Conservation (phyloP, 2,329 filamentous ascomycete species). For the Lecanosticta acicola region DNA sequence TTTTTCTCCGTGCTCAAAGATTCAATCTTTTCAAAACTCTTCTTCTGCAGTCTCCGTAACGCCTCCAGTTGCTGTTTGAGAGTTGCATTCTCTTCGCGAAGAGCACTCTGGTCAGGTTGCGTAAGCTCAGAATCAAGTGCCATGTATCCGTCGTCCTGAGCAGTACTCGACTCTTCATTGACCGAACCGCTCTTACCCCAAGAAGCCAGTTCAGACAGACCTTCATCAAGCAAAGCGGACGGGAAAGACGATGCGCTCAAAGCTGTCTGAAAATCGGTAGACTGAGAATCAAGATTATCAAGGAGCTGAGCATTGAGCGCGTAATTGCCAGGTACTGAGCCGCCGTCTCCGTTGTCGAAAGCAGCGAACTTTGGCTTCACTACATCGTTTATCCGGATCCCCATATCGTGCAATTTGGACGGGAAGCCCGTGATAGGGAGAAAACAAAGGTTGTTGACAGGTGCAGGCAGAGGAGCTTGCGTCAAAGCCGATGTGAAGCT, state of each 20-base stretch:
- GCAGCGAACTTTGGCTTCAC: slow-evolving; percentile 73
- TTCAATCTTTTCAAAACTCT: slow-evolving; percentile 42
- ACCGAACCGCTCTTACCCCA: slow-evolving; percentile 32
- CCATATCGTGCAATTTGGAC: slow-evolving; percentile 23
- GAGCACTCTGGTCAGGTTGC: slow-evolving; percentile 3
- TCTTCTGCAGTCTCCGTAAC: slow-evolving; percentile 42
- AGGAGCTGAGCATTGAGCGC: slow-evolving; percentile 60
- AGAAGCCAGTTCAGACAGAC: slow-evolving; percentile 30
- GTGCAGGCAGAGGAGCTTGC: slow-evolving; percentile 64
- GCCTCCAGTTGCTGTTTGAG: slow-evolving; percentile 38
- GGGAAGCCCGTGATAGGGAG: slow-evolving; percentile 53
- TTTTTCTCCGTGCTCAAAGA: slow-evolving; percentile 40
- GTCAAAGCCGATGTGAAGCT: slow-evolving; percentile 59
- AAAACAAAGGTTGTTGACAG: slow-evolving; percentile 77
- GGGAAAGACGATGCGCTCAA: slow-evolving; percentile 42
- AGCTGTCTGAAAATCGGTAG: slow-evolving; percentile 35
- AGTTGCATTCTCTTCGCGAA: slow-evolving; percentile 27
- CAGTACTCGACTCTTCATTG: slow-evolving; percentile 5
- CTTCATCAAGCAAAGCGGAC: slow-evolving; percentile 30
- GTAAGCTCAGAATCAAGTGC: slow-evolving; percentile 26
- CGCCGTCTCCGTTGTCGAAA: slow-evolving; percentile 31
- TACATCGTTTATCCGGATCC: slow-evolving; percentile 41
- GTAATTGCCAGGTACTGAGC: slow-evolving; percentile 52
- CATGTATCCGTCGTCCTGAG: slow-evolving; percentile 35
- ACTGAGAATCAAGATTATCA: slow-evolving; percentile 23